These are phyloP conservation scores for Phytophthora cryptogea DNA, from an alignment of 352 stramenopile species.

Conservation along the genomic window DNA sequence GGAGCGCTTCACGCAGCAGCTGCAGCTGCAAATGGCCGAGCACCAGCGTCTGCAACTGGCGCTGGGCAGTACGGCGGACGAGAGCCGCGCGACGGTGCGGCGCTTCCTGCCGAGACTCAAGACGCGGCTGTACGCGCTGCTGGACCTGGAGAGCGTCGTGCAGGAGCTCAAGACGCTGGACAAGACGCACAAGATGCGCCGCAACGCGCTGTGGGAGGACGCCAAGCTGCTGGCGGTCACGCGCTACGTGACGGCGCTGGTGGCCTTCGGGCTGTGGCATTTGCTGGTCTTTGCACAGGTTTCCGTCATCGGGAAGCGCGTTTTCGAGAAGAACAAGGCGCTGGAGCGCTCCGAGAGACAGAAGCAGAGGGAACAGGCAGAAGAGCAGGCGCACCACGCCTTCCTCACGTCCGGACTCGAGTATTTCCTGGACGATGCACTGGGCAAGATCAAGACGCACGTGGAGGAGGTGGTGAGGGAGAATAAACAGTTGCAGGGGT, in stretches of 20 bases:
- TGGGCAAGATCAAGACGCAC: slow-evolving; percentile 62
- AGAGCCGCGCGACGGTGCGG: slow-evolving; percentile 75
- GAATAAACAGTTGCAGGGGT: slow-evolving; percentile 64
- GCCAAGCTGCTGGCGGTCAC: slow-evolving; percentile 75
- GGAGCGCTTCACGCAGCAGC: slow-evolving; percentile 69
- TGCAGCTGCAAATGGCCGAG: slow-evolving; percentile 74
- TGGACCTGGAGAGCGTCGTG: slow-evolving; percentile 76
- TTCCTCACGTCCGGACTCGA: slow-evolving; percentile 81
- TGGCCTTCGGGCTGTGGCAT: slow-evolving; percentile 81
- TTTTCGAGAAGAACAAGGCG: slow-evolving; percentile 65
- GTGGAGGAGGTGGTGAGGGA: slow-evolving; percentile 57
- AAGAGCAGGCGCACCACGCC: slow-evolving; percentile 59
- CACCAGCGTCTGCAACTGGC: slow-evolving; percentile 78
- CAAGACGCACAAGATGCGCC: slow-evolving; percentile 60
- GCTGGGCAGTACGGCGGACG: slow-evolving; percentile 70
- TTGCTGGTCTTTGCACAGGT: slow-evolving; percentile 82
- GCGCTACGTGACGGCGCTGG: slow-evolving; percentile 73
- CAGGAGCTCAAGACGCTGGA: slow-evolving; percentile 74
- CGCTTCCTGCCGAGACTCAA: slow-evolving; percentile 76
- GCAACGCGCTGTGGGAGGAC: slow-evolving; percentile 74
- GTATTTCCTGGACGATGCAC: slow-evolving; percentile 76
- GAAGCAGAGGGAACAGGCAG: slow-evolving; percentile 33
- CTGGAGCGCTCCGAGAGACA: slow-evolving; percentile 13
- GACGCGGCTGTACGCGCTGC: slow-evolving; percentile 56
- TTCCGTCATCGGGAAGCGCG: slow-evolving; percentile 74